phyloP scores from a whole-genome alignment of 177 flowering plant genomes.

The Vitis hybrid region DNA sequence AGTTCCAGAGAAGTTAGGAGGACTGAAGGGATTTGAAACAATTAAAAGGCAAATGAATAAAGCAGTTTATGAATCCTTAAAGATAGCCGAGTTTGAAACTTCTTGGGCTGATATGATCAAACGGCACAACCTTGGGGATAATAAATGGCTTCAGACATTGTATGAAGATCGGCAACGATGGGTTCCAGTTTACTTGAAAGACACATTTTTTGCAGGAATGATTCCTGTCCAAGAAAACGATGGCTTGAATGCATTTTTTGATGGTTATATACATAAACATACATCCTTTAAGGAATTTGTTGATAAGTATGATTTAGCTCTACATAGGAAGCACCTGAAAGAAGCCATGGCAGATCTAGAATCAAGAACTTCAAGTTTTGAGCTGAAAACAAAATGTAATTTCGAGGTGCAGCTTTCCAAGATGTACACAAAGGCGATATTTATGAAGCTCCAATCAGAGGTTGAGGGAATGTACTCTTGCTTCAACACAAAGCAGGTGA shows the following conservation, averaged over 20 bases:
- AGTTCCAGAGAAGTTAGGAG: constrained; percentile 43
- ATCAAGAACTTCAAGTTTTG: constrained; percentile 29
- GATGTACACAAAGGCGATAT: constrained; percentile 46
- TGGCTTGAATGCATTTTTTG: constrained; percentile 29
- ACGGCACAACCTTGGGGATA: constrained; percentile 25
- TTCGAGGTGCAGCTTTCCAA: constrained; percentile 50
- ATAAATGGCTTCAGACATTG: constrained; percentile 34
- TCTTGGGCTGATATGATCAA: constrained; percentile 36
- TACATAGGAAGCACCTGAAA: constrained; percentile 40
- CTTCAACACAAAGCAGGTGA: constrained; percentile 45
- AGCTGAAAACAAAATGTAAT: constrained; percentile 37
- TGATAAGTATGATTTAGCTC: constrained; percentile 44
- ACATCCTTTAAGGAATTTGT: constrained; percentile 47
- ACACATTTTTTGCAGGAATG: constrained; percentile 41
- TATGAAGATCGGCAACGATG: constrained; percentile 30
- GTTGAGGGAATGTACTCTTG: constrained; percentile 51
- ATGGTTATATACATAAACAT: constrained; percentile 42
- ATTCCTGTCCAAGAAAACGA: constrained; percentile 29
- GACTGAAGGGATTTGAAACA: constrained; percentile 29
- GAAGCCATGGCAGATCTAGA: constrained; percentile 45
- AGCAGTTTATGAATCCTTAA: constrained; percentile 35
- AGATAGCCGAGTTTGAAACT: constrained; percentile 36
- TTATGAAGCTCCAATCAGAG: constrained; percentile 42
- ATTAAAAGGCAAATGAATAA: constrained; percentile 24
- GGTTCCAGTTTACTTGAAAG: constrained; percentile 44